These are phyloP conservation scores for Harringtonia lauricola DNA, from an alignment of 2,329 filamentous ascomycete species.

Conservation along the genomic window DNA sequence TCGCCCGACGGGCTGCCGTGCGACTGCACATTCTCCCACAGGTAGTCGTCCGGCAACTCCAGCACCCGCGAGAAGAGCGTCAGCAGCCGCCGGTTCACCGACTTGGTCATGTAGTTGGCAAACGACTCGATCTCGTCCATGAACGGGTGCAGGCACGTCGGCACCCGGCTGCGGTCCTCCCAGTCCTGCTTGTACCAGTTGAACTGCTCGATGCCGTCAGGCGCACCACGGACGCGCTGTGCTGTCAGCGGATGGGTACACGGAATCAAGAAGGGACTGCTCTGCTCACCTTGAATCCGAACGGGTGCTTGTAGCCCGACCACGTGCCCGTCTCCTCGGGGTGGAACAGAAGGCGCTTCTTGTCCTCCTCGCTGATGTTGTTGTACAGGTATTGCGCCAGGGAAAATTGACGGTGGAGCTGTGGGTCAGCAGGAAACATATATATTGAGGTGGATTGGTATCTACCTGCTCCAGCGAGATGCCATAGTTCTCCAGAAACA, in stretches of 20 bases:
- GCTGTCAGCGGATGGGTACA: too few relatives aligned
- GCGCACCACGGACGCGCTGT: slow-evolving; percentile 26
- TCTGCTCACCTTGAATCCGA: slow-evolving; percentile 24
- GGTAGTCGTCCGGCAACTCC: slow-evolving; percentile 30
- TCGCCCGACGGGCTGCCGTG: slow-evolving; percentile 29
- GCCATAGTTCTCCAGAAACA: slow-evolving; percentile 39
- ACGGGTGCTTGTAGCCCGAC: slow-evolving; percentile 39
- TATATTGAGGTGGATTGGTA: too few relatives aligned
- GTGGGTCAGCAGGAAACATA: too few relatives aligned
- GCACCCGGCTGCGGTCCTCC: slow-evolving; percentile 28
- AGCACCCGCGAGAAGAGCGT: slow-evolving; percentile 30
- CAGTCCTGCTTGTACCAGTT: slow-evolving; percentile 39
- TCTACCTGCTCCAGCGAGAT: slow-evolving; percentile 26
- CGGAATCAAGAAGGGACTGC: too few relatives aligned
- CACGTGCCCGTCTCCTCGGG: slow-evolving; percentile 35
- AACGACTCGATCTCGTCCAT: slow-evolving; percentile 36
- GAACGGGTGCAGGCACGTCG: slow-evolving; percentile 33
- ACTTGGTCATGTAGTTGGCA: slow-evolving; percentile 34
- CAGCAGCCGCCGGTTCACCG: slow-evolving; percentile 31
- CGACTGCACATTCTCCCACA: slow-evolving; percentile 32
- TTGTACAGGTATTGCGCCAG: slow-evolving; percentile 37
- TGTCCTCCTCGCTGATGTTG: slow-evolving; percentile 38
- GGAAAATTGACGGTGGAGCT: slow-evolving; percentile 37
- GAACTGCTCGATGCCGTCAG: slow-evolving; percentile 42
- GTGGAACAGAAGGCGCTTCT: slow-evolving; percentile 32